These are phyloP conservation scores for Sarocladium brachiariae DNA, from an alignment of 2,329 filamentous ascomycete species.

Conservation along the genomic window DNA sequence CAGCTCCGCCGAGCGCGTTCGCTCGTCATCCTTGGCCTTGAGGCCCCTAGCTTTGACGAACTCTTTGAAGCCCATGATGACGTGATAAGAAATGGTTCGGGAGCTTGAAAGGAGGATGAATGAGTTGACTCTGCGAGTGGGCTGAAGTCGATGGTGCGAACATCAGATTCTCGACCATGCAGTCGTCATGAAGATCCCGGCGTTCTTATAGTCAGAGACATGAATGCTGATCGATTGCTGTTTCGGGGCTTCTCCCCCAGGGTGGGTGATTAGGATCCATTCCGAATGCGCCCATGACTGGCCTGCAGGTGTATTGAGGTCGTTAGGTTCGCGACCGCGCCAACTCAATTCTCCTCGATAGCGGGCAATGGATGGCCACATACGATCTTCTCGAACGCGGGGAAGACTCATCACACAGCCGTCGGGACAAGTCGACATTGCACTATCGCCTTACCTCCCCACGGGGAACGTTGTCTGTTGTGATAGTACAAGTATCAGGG, in stretches of 20 bases:
- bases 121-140: not conserved
- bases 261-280: constrained; percentile 6
- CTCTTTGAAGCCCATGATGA: constrained; percentile 34
- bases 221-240: not conserved
- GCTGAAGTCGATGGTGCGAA: not conserved
- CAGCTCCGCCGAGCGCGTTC: constrained; percentile 44
- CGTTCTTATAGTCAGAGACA: constrained; percentile 6
- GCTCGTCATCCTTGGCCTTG: constrained; percentile 33
- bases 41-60: constrained; percentile 40
- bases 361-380: not conserved
- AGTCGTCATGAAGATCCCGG: not conserved
- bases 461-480: too few relatives aligned
- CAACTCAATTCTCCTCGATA: not conserved
- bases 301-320: not conserved
- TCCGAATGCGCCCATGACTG: not conserved
- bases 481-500: too few relatives aligned
- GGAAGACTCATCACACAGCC: not conserved
- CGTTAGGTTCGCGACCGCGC: not conserved
- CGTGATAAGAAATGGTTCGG: not conserved
- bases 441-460: not conserved
- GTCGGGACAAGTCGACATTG: not conserved
- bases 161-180: not conserved
- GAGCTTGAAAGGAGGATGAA: not conserved
- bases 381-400: constrained; percentile 9
- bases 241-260: not conserved